Evolutionary conservation across 176 grass and related monocot genomes (phyloP).

Genomic region (Canna indica): DNA sequence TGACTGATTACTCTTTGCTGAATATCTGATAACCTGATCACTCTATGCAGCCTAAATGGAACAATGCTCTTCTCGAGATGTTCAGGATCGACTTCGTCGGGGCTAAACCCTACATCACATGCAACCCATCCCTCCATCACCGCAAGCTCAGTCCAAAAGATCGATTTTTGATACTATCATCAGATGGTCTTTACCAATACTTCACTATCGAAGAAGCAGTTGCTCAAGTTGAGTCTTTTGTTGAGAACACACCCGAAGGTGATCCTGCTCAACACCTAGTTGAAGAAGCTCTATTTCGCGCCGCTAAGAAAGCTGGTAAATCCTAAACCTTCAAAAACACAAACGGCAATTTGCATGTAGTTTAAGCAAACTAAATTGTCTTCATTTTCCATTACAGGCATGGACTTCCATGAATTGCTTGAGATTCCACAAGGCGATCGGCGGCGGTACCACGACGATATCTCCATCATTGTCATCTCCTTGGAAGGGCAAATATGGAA

Average conservation of each 20-base stretch:
- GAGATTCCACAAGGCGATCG: constrained; percentile 14
- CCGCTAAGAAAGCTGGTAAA: constrained; percentile 11
- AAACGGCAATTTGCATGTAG: not conserved
- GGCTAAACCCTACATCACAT: constrained; percentile 9
- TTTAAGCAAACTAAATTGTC: not conserved
- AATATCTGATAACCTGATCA: not conserved
- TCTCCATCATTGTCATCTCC: constrained; percentile 16
- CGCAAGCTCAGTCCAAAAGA: constrained; percentile 7
- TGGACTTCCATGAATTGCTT: constrained; percentile 17
- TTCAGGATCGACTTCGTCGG: constrained; percentile 18
- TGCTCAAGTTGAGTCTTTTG: constrained; percentile 10
- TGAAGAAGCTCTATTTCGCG: constrained; percentile 9
- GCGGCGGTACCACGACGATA: constrained; percentile 9
- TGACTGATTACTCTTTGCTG: not conserved
- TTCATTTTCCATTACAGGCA: not conserved
- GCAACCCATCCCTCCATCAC: constrained; percentile 13
- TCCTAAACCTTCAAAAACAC: not conserved
- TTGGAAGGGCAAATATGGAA: constrained; percentile 14
- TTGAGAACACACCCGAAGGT: not conserved
- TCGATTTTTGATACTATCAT: constrained; percentile 18
- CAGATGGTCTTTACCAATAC: constrained; percentile 18
- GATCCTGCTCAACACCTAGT: constrained; percentile 20
- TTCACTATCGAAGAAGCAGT: constrained; percentile 17
- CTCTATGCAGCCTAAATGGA: constrained; percentile 19
- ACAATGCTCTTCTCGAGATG: constrained; percentile 9